Base-by-base conservation (phyloP, 2,329 filamentous ascomycete genomes). In the Epichloe hybrida region DNA sequence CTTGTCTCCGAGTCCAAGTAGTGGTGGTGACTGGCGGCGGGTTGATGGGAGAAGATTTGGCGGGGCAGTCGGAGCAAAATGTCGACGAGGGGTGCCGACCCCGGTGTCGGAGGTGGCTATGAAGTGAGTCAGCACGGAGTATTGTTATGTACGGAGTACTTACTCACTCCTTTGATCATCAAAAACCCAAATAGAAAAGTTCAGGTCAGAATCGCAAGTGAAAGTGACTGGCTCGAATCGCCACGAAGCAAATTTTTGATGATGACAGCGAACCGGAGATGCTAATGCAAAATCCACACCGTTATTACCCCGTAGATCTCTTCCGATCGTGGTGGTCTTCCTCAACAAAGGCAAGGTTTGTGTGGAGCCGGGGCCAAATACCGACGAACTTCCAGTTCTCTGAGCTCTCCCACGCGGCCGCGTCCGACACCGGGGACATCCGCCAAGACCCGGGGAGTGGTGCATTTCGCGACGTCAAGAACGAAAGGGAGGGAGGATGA, bases 41-140 rank as follows among this genome's bases (percentile, higher is more conserved):
- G 53, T 39, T 45, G 48, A 49, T 23, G 39, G 21, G 9, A 49
- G 31, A 48, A 50, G 40, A 23, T 52, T 39, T 49, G 53, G 52
- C 52, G 53, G 53, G 53, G 53, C 37, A 13, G 20, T 48, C 31
- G 48, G 44, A n/a, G 51, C 34, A 42, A 36, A 49, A 23, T 43
- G 47, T 48, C 37, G 38, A 37, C 46, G 46, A 43, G 49, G 23
- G 21, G 37, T 39, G 39, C 23, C 15, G 13, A 23, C 31, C 40
- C 43, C 43, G 45, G 34, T 31, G 45, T 34, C 45, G 45, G 45
- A 36, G 45, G 35, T 34, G 43, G 43, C 40, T 42, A 20, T 12
- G 3, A 5, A 42, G 4, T 7, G 37, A 17, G 11, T n/a, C 6
- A 20, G 21, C 0, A 27, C 23, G 23, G 7, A 27, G 23, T 43